Evolutionary conservation across 1,139 yeast genomes (phyloP).

Genomic region (Suhomyces terraborum): DNA sequence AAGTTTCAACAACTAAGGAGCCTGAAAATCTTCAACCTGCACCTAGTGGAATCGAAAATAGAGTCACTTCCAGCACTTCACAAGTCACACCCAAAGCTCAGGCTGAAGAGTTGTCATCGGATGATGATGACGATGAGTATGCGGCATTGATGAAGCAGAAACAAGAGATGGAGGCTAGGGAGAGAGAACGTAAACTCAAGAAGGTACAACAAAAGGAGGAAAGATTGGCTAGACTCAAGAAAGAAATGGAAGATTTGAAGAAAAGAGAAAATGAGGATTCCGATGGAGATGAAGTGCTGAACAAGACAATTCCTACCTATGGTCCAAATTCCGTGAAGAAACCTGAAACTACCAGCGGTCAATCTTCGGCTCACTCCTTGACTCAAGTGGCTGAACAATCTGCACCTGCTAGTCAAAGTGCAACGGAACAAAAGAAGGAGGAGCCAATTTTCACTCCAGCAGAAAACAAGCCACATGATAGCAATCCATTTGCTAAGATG

Average conservation of each 20-base stretch:
- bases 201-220: conserved; percentile 58
- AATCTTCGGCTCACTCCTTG: background rate
- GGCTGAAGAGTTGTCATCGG: conserved; percentile 27
- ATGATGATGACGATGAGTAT: conserved; percentile 52
- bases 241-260: conserved; percentile 64
- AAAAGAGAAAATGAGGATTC: conserved; percentile 35
- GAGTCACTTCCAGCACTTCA: background rate
- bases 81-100: background rate
- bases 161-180: conserved; percentile 50
- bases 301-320: conserved; percentile 32
- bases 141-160: conserved; percentile 48
- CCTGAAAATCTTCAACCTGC: background rate
- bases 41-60: background rate
- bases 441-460: background rate
- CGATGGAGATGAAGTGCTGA: conserved; percentile 39
- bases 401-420: background rate
- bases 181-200: conserved; percentile 48
- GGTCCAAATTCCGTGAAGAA: conserved; percentile 23
- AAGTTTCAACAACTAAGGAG: background rate
- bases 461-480: conserved; percentile 27
- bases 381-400: too few relatives aligned
- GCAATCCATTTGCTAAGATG: conserved; percentile 43
- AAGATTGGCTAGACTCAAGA: conserved; percentile 57
- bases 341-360: background rate
- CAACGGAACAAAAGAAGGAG: conserved; percentile 5